phyloP scores from a whole-genome alignment of 495 filamentous ascomycete genomes.

The Neurospora intermedia region DNA sequence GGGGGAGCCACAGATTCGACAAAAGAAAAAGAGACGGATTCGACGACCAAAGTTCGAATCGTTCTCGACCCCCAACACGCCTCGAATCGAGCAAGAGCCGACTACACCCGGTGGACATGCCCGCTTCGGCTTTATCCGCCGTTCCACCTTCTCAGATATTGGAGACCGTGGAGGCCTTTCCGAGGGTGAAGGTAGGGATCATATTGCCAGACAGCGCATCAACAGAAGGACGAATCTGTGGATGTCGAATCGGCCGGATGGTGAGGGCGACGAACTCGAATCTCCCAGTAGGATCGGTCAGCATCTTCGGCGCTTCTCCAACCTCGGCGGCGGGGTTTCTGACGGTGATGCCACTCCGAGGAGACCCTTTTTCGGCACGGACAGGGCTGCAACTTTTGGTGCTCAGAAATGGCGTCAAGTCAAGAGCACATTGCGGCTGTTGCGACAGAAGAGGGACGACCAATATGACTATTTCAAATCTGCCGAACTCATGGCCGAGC shows the following conservation, averaged over 20 bases:
- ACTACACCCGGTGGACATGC: slow-evolving; percentile 21
- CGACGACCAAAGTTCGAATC: slow-evolving; percentile 39
- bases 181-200: slow-evolving; percentile 79
- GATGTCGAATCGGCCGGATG: slow-evolving; percentile 29
- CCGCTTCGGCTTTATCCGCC: slow-evolving; percentile 46
- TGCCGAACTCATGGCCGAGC: slow-evolving; percentile 89
- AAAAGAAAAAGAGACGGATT: slow-evolving; percentile 46
- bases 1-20: slow-evolving; percentile 8
- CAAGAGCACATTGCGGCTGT: slow-evolving; percentile 71
- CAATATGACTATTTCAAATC: slow-evolving; percentile 90
- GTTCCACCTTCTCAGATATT: slow-evolving; percentile 59
- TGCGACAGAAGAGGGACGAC: slow-evolving; percentile 75
- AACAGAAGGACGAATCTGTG: slow-evolving; percentile 45
- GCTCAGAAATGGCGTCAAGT: slow-evolving; percentile 79
- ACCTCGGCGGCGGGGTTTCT: slow-evolving; percentile 45
- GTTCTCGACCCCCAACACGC: slow-evolving; percentile 30
- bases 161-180: slow-evolving; percentile 64
- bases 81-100: slow-evolving; percentile 16
- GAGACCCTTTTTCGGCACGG: slow-evolving; percentile 43
- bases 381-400: slow-evolving; percentile 64
- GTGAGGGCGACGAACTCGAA: slow-evolving; percentile 33
- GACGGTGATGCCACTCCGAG: slow-evolving; percentile 42
- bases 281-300: slow-evolving; percentile 55
- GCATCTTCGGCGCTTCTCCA: slow-evolving; percentile 64
- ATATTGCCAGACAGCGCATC: slow-evolving; percentile 45